A percentile compares a stretch with the other conserved stretches of the same genome.
phyloP scores from a whole-genome alignment of 306 rosid species.

The Cucumis sativus region Cucumber_9930_V3 NC_026660.2:26879001-26879500 shows the following conservation, averaged over 20 bases:
- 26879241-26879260: too few species aligned
- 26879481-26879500: too few species aligned
- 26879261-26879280: neutral
- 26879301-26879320: neutral
- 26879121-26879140: neutral
- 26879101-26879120: neutral
- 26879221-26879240: neutral
- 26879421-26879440: too few species aligned
- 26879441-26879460: too few species aligned
- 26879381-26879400: too few species aligned
- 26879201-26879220: neutral
- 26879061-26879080: neutral
- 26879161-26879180: neutral
- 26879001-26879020: neutral
- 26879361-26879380: too few species aligned
- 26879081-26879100: neutral
- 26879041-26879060: too few species aligned
- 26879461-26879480: too few species aligned
- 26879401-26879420: too few species aligned
- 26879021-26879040: neutral
- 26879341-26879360: too few species aligned
- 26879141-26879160: neutral
- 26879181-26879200: neutral
- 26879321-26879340: too few species aligned
- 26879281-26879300: neutral